Conservation (phyloP, 2,329 filamentous ascomycete species). For the Ramularia collo-cygni region DNA sequence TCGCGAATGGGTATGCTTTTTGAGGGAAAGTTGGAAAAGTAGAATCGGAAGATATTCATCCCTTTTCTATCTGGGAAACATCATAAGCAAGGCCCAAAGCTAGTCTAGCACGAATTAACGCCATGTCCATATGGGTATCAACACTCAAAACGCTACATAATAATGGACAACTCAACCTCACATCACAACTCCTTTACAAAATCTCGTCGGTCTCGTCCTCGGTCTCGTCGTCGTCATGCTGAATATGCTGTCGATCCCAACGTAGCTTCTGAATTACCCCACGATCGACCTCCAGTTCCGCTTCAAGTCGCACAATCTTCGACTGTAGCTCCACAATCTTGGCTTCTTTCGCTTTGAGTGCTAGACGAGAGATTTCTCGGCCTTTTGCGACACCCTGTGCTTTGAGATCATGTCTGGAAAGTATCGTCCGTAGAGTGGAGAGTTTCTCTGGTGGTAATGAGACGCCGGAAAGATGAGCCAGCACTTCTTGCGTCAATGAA, state of each 20-base stretch:
- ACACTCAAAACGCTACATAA: too few species aligned
- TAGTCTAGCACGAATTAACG: too few species aligned
- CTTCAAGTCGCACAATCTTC: slow-evolving; percentile 52
- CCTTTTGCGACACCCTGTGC: slow-evolving; percentile 57
- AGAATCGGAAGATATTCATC: neutral
- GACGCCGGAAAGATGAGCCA: slow-evolving; percentile 15
- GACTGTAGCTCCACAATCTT: slow-evolving; percentile 60
- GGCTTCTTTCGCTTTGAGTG: slow-evolving; percentile 58
- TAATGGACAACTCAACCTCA: too few species aligned
- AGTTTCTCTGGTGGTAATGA: slow-evolving; percentile 22
- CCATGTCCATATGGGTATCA: too few species aligned
- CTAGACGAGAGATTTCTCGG: slow-evolving; percentile 58
- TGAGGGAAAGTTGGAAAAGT: neutral
- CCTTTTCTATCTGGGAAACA: neutral
- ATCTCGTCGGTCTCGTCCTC: slow-evolving; percentile 2
- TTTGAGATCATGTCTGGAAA: slow-evolving; percentile 52
- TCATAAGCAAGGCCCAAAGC: neutral
- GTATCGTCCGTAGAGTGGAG: slow-evolving; percentile 36
- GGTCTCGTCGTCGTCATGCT: neutral
- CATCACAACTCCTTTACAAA: neutral
- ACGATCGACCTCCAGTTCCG: slow-evolving; percentile 49
- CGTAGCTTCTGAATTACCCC: slow-evolving; percentile 42
- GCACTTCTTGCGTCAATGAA: slow-evolving; percentile 21
- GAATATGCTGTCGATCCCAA: slow-evolving; percentile 17
- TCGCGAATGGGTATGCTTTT: slow-evolving; percentile 3